Percentiles rank a stretch among this genome's conserved stretches.
phyloP scores from a whole-genome alignment of 1,139 yeast genomes.

The Sugiyamaella grinbergsii region DNA sequence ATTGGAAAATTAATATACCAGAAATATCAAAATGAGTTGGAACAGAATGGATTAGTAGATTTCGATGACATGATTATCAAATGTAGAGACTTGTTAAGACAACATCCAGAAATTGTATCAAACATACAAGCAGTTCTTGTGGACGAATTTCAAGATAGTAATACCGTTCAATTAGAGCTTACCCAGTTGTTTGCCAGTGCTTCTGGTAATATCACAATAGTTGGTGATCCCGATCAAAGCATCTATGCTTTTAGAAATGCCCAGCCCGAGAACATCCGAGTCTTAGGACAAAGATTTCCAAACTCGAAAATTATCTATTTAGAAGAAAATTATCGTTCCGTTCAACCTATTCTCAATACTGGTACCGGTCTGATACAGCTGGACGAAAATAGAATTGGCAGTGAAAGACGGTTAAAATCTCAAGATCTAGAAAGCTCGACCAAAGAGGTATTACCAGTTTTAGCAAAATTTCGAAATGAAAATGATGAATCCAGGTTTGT shows the following conservation, averaged over 20 bases:
- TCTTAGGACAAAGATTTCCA: slow-evolving; percentile 56
- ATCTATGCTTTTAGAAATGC: slow-evolving; percentile 90
- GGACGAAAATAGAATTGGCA: slow-evolving; percentile 43
- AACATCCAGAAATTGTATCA: slow-evolving; percentile 51
- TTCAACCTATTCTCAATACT: slow-evolving; percentile 61
- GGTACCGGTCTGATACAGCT: slow-evolving; percentile 71
- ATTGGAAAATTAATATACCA: slow-evolving; percentile 19
- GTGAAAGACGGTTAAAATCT: slow-evolving; percentile 21
- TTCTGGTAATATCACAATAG: slow-evolving; percentile 66
- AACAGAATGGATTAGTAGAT: slow-evolving; percentile 54
- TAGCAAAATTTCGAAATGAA: slow-evolving; percentile 46
- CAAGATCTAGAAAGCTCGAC: slow-evolving; percentile 14
- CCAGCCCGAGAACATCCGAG: slow-evolving; percentile 62
- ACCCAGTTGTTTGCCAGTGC: slow-evolving; percentile 59
- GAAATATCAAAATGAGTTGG: slow-evolving; percentile 54
- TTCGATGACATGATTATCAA: slow-evolving; percentile 79
- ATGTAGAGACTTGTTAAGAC: slow-evolving; percentile 54
- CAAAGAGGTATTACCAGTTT: slow-evolving; percentile 46
- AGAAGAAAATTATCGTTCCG: slow-evolving; percentile 78
- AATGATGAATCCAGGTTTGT: slow-evolving; percentile 61
- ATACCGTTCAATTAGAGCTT: slow-evolving; percentile 68
- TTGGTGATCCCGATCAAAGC: slow-evolving; percentile 96
- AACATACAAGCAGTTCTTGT: slow-evolving; percentile 71
- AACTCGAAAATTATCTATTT: slow-evolving; percentile 49
- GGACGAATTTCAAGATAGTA: slow-evolving; percentile 95